phyloP scores from a whole-genome alignment of 2,329 filamentous ascomycete species.

The Balansia obtecta region DNA sequence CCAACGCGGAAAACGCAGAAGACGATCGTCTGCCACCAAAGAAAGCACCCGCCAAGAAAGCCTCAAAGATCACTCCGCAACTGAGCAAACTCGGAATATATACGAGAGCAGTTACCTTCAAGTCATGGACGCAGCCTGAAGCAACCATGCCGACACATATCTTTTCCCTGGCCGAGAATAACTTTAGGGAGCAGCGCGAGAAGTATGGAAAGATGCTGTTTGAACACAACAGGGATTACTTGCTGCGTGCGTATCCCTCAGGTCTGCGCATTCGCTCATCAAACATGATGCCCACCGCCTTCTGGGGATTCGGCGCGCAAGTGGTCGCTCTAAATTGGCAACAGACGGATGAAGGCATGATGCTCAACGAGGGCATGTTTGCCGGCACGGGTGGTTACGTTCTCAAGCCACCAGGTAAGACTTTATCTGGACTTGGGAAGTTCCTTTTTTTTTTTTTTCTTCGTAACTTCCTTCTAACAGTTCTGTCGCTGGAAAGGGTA shows the following conservation, averaged over 20 bases:
- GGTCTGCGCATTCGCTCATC: slow-evolving; percentile 72
- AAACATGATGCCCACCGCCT: slow-evolving; percentile 72
- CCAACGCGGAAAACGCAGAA: slow-evolving; percentile 19
- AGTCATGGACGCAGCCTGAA: slow-evolving; percentile 60
- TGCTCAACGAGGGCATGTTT: slow-evolving; percentile 93
- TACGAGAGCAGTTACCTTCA: slow-evolving; percentile 73
- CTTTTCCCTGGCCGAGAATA: slow-evolving; percentile 53
- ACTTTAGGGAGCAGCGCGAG: slow-evolving; percentile 48
- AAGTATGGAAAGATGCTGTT: slow-evolving; percentile 47
- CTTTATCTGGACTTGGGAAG: too few species aligned
- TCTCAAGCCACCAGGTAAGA: slow-evolving; percentile 60
- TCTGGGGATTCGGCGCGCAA: slow-evolving; percentile 83
- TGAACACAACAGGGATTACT: slow-evolving; percentile 64
- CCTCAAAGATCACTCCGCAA: slow-evolving; percentile 55
- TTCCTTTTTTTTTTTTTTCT: too few species aligned
- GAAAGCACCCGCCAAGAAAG: slow-evolving; percentile 28
- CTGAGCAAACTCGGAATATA: slow-evolving; percentile 72
- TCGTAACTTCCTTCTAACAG: background rate
- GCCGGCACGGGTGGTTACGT: slow-evolving; percentile 72
- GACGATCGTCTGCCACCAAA: slow-evolving; percentile 30
- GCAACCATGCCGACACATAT: slow-evolving; percentile 54
- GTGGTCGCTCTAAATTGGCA: slow-evolving; percentile 94
- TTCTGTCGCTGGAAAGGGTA: slow-evolving; percentile 14
- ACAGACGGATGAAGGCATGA: slow-evolving; percentile 80
- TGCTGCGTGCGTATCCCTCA: slow-evolving; percentile 84